These are phyloP conservation scores for Chaetomium cochliodes DNA, from an alignment of 495 filamentous ascomycete genomes.

Conservation along the genomic window DNA sequence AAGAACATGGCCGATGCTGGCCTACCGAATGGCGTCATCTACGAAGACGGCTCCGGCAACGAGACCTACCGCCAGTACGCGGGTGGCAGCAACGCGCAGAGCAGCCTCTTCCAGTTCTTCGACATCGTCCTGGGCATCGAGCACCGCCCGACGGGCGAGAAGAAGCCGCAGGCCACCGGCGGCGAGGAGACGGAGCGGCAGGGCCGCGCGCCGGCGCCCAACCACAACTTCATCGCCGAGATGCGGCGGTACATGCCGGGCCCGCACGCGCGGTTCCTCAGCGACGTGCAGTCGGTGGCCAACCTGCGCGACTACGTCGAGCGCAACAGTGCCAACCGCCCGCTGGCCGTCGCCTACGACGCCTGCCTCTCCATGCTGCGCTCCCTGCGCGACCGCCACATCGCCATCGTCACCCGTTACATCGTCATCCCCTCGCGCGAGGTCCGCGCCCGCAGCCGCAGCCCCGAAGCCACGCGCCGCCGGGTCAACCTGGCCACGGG, in stretches of 20 bases:
- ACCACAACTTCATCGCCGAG: constrained; percentile 89
- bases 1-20: constrained; percentile 97
- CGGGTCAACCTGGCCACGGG: constrained; percentile 67
- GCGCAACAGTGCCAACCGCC: constrained; percentile 55
- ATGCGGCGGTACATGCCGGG: constrained; percentile 98
- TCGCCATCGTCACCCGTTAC: constrained; percentile 93
- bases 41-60: constrained; percentile 72
- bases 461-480: constrained; percentile 43
- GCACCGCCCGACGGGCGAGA: constrained; percentile 87
- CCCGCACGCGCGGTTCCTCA: constrained; percentile 82
- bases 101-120: constrained; percentile 94
- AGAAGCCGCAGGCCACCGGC: constrained; percentile 32
- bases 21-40: constrained; percentile 80
- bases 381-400: constrained; percentile 89
- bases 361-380: constrained; percentile 88
- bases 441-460: constrained; percentile 47
- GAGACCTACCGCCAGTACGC: constrained; percentile 80
- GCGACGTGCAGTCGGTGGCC: constrained; percentile 72
- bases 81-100: constrained; percentile 95
- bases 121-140: constrained; percentile 87
- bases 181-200: constrained; percentile 49
- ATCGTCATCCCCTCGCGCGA: constrained; percentile 71
- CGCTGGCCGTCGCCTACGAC: constrained; percentile 79
- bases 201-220: constrained; percentile 55
- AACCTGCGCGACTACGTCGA: constrained; percentile 90